These are phyloP conservation scores for Termitomyces sp. DNA, from an alignment of 768 basidiomycete species.

Conservation along the genomic window DNA sequence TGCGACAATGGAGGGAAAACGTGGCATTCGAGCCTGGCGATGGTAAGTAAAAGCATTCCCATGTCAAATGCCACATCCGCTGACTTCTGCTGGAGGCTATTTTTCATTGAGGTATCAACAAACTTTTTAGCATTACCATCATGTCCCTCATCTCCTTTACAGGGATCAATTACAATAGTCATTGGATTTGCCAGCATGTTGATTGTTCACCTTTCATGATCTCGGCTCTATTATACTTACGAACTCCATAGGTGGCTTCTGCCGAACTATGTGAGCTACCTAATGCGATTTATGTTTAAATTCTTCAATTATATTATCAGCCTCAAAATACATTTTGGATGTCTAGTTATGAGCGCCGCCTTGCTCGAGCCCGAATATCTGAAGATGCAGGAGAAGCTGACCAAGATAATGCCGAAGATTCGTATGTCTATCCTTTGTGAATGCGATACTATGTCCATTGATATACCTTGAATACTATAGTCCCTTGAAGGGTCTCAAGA, in stretches of 20 bases:
- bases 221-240: background rate
- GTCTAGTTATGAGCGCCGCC: conserved; percentile 37
- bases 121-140: background rate
- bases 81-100: conserved; percentile 39
- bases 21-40: conserved; percentile 66
- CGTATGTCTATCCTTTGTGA: conserved; percentile 33
- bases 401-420: conserved; percentile 47
- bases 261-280: conserved; percentile 46
- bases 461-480: conserved; percentile 20
- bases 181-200: conserved; percentile 53
- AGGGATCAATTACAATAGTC: conserved; percentile 61
- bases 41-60: conserved; percentile 34
- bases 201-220: conserved; percentile 10
- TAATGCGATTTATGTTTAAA: background rate
- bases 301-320: conserved; percentile 20
- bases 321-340: conserved; percentile 62
- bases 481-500: conserved; percentile 41
- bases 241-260: conserved; percentile 39
- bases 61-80: background rate
- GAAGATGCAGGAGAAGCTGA: conserved; percentile 69
- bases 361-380: conserved; percentile 62
- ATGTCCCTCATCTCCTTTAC: background rate
- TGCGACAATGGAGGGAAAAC: conserved; percentile 57
- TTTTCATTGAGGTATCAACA: conserved; percentile 54
- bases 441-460: background rate